phyloP scores from a whole-genome alignment of 2,329 filamentous ascomycete species.

The Trichoderma simmonsii region DNA sequence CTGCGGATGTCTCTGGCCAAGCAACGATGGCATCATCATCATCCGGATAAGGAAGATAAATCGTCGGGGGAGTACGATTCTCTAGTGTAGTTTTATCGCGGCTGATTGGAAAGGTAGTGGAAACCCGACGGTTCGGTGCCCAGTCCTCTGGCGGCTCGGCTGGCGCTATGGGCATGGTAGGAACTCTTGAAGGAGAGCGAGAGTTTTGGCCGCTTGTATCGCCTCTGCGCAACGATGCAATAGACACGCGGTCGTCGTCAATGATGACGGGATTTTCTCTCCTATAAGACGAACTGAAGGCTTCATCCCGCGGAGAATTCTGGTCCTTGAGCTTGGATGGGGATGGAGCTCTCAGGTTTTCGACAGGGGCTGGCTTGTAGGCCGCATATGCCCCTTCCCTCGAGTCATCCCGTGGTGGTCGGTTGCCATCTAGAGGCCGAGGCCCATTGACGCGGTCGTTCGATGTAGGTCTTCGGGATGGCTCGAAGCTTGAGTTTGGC shows the following conservation, averaged over 20 bases:
- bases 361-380: slow-evolving; percentile 24
- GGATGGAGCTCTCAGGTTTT: slow-evolving; percentile 22
- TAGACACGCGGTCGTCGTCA: slow-evolving; percentile 34
- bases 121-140: slow-evolving; percentile 24
- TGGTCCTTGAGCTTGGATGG: slow-evolving; percentile 27
- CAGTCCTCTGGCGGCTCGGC: slow-evolving; percentile 15
- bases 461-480: slow-evolving; percentile 30
- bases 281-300: neutral
- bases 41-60: slow-evolving; percentile 38
- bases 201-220: slow-evolving; percentile 15
- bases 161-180: slow-evolving; percentile 33
- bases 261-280: slow-evolving; percentile 15
- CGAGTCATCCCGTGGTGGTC: slow-evolving; percentile 26
- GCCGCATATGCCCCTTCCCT: slow-evolving; percentile 33
- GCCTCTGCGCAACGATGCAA: slow-evolving; percentile 27
- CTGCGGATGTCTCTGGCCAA: slow-evolving; percentile 24
- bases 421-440: slow-evolving; percentile 28
- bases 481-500: slow-evolving; percentile 28
- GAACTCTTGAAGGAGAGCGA: slow-evolving; percentile 36
- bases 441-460: slow-evolving; percentile 33
- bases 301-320: slow-evolving; percentile 41
- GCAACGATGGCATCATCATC: slow-evolving; percentile 30
- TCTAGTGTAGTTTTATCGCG: slow-evolving; percentile 23
- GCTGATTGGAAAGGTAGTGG: slow-evolving; percentile 32
- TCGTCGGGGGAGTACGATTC: slow-evolving; percentile 22